Percentiles rank a stretch among this genome's conserved stretches.
Conservation (phyloP, 495 filamentous ascomycete species). For the Saxophila tyrrhenica region DNA sequence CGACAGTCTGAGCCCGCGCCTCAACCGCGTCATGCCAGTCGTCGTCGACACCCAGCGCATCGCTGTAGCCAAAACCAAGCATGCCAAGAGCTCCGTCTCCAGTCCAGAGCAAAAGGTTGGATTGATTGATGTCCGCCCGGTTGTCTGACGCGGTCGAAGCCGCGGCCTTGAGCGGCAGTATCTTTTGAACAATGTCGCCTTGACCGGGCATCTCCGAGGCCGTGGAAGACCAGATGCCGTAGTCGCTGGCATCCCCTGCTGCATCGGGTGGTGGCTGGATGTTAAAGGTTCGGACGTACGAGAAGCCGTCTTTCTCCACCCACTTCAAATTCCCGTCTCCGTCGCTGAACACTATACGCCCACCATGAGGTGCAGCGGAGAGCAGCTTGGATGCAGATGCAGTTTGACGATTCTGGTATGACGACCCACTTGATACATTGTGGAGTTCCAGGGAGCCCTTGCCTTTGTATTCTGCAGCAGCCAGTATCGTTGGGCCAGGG, state of each 20-base stretch:
- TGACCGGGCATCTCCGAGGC: slow-evolving; percentile 17
- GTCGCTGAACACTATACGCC: slow-evolving; percentile 74
- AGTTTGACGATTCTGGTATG: slow-evolving; percentile 70
- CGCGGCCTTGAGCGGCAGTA: slow-evolving; percentile 23
- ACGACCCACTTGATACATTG: slow-evolving; percentile 36
- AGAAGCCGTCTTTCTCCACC: slow-evolving; percentile 78
- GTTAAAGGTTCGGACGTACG: slow-evolving; percentile 66
- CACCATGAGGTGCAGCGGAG: slow-evolving; percentile 74
- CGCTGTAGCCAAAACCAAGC: slow-evolving; percentile 25
- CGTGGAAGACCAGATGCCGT: slow-evolving; percentile 16
- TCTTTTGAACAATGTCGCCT: slow-evolving; percentile 34
- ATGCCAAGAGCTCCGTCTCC: slow-evolving; percentile 30
- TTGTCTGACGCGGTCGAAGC: neutral
- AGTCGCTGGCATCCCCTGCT: slow-evolving; percentile 5
- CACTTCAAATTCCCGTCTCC: slow-evolving; percentile 78
- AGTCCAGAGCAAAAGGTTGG: slow-evolving; percentile 31
- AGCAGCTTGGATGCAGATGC: slow-evolving; percentile 71
- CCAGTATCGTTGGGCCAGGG: slow-evolving; percentile 54
- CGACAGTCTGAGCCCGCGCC: slow-evolving; percentile 19
- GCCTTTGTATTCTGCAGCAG: slow-evolving; percentile 89
- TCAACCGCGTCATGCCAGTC: slow-evolving; percentile 13
- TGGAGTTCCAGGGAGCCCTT: slow-evolving; percentile 88
- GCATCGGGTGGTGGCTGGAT: slow-evolving; percentile 36
- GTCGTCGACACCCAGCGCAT: slow-evolving; percentile 11
- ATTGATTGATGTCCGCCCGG: slow-evolving; percentile 14